Evolutionary conservation across 805 yeast species (phyloP), one percentile per base, ranked within the genome.

Genomic region (Yarrowia sp.): DNA sequence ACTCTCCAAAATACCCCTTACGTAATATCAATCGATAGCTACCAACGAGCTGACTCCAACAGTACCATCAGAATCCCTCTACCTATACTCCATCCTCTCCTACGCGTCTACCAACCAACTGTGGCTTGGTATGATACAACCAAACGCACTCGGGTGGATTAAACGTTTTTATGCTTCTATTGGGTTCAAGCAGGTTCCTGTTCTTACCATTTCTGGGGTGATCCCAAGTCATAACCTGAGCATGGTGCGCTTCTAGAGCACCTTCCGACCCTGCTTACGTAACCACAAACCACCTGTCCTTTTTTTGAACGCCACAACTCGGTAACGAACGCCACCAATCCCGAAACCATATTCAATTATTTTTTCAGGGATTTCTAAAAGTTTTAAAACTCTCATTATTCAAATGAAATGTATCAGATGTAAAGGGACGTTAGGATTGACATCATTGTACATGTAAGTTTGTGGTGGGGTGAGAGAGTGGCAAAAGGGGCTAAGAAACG

Each of bases 351-450:
- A 44, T 15, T 46, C 6, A 9, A 1, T 46, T 46, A 46, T 46
- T 30, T 30, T 30, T 30, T 30, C 52, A 24, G n/a, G 3, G 17
- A 24, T 46, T 20, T 46, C 34, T 20, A 47, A 30, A 47, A 30
- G 36, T 15, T 47, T 47, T 30, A 30, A 47, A 47, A 47, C 52
- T 47, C 52, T 47, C 34, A 13, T 7, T 9, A 24, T 46, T 24
- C 52, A 47, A 52, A 52, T 52, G 58, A 52, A 52, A 52, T 38
- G 43, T 52, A 38, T 52, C 58, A 52, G 43, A 52, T 52, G 58
- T 52, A 52, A 52, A 52, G 30, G 33, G 30, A 52, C 30, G 42
- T 36, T 52, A n/a, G 43, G 38, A 19, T 20, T 52, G 58, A 52
- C 58, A 52, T 52, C 58, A 52, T 52, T 38, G 58, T 52, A 52